phyloP scores from a whole-genome alignment of 1,284 basidiomycete species.

The Dichomitus squalens region DNA sequence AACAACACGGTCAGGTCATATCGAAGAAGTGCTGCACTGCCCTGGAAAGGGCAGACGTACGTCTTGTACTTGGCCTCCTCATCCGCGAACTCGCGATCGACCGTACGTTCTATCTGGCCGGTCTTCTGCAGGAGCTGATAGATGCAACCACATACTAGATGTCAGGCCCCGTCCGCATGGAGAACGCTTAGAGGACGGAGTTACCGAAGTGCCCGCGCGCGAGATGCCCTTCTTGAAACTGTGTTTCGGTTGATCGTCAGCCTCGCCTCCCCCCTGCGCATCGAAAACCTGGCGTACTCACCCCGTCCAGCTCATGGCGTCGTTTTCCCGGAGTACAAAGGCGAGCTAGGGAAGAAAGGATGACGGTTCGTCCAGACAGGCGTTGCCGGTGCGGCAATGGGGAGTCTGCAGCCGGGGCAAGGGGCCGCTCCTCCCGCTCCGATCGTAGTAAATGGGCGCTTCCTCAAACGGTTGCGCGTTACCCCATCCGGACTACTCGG shows the following conservation, averaged over 20 bases:
- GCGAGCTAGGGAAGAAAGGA: not conserved
- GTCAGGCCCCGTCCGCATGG: not conserved
- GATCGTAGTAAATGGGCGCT: conserved; percentile 11
- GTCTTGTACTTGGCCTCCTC: conserved; percentile 90
- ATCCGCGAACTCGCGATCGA: conserved; percentile 92
- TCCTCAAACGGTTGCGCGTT: not conserved
- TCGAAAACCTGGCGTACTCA: not conserved
- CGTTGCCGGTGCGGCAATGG: conserved; percentile 6
- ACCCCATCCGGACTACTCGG: too few relatives aligned
- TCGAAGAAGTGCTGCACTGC: not conserved
- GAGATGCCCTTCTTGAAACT: conserved; percentile 25
- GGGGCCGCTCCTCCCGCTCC: too few relatives aligned
- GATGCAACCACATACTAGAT: not conserved
- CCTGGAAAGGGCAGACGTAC: conserved; percentile 50
- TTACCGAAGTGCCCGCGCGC: conserved; percentile 23
- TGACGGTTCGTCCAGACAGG: conserved; percentile 9
- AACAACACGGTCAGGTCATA: not conserved
- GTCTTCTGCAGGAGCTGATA: conserved; percentile 90
- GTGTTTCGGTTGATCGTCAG: not conserved
- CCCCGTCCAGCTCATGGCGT: conserved; percentile 24
- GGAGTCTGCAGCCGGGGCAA: too few relatives aligned
- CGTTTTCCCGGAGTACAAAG: not conserved
- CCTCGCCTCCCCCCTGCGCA: too few relatives aligned
- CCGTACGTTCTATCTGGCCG: conserved; percentile 94
- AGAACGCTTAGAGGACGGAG: not conserved